These are phyloP conservation scores for Backusella mclennaniae DNA, from an alignment of 192 early-diverging fungal genomes.

Conservation along the genomic window DNA sequence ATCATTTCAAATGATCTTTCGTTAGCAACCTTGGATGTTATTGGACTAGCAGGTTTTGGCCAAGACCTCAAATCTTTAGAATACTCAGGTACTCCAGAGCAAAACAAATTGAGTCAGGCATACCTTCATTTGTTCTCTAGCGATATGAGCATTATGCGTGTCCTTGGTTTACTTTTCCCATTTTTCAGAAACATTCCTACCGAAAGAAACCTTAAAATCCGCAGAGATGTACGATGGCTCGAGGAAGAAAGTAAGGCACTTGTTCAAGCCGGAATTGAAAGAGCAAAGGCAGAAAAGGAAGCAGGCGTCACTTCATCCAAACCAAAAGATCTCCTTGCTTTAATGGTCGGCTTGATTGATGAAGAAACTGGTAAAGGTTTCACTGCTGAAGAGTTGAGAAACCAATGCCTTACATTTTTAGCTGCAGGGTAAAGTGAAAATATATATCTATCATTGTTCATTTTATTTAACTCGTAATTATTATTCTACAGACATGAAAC, in stretches of 20 bases:
- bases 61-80: constrained; percentile 43
- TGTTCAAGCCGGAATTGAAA: constrained; percentile 35
- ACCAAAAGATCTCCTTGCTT: constrained; percentile 43
- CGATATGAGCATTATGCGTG: constrained; percentile 9
- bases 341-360: constrained; percentile 44
- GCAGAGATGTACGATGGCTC: constrained; percentile 24
- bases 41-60: constrained; percentile 47
- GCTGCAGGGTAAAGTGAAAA: constrained; percentile 45
- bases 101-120: constrained; percentile 44
- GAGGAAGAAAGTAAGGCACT: constrained; percentile 35
- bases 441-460: neutral
- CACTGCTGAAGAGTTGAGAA: constrained; percentile 43
- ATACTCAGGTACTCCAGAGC: constrained; percentile 11
- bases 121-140: constrained; percentile 40
- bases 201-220: constrained; percentile 12
- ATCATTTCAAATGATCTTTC: constrained; percentile 39
- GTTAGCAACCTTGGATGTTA: constrained; percentile 46
- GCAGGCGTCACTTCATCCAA: neutral
- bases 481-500: constrained; percentile 48
- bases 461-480: neutral
- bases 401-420: constrained; percentile 58
- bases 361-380: constrained; percentile 40
- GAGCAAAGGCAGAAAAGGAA: constrained; percentile 16
- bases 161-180: constrained; percentile 32
- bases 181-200: constrained; percentile 28